phyloP scores from a whole-genome alignment of 805 yeast genomes.

The Kodamaea lidongshanica region DNA sequence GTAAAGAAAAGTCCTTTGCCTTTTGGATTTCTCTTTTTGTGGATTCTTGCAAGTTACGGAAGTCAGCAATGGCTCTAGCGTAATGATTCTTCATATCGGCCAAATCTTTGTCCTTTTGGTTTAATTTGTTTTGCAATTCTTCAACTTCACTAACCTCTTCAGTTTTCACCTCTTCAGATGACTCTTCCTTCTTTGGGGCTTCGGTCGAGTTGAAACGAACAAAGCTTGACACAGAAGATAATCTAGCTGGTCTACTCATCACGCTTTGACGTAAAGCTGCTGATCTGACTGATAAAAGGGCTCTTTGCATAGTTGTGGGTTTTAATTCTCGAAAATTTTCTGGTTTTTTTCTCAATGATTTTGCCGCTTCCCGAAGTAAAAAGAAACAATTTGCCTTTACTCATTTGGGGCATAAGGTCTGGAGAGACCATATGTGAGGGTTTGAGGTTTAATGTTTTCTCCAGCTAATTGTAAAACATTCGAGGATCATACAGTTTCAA shows the following conservation, averaged over 20 bases:
- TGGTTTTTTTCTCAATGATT: too few relatives aligned
- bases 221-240: slow-evolving; percentile 10
- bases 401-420: too few relatives aligned
- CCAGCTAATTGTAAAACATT: too few relatives aligned
- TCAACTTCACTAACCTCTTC: slow-evolving; percentile 6
- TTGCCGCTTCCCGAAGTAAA: too few relatives aligned
- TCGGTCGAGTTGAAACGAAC: slow-evolving; percentile 17
- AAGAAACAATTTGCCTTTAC: too few relatives aligned
- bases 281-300: slow-evolving; percentile 16
- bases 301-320: slow-evolving; percentile 21
- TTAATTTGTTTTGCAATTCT: slow-evolving; percentile 48
- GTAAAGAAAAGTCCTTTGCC: slow-evolving; percentile 85
- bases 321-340: slow-evolving; percentile 3
- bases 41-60: slow-evolving; percentile 85
- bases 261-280: slow-evolving; percentile 11
- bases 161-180: slow-evolving; percentile 5
- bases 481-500: too few relatives aligned
- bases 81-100: slow-evolving; percentile 80
- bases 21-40: slow-evolving; percentile 82
- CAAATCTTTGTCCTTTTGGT: slow-evolving; percentile 60
- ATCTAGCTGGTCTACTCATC: slow-evolving; percentile 11
- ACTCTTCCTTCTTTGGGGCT: slow-evolving; percentile 8
- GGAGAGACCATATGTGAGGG: too few relatives aligned
- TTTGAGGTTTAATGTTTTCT: too few relatives aligned
- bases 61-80: slow-evolving; percentile 82